Base-by-base conservation (phyloP, 1,284 basidiomycete genomes). In the Amylostereum areolatum region DNA sequence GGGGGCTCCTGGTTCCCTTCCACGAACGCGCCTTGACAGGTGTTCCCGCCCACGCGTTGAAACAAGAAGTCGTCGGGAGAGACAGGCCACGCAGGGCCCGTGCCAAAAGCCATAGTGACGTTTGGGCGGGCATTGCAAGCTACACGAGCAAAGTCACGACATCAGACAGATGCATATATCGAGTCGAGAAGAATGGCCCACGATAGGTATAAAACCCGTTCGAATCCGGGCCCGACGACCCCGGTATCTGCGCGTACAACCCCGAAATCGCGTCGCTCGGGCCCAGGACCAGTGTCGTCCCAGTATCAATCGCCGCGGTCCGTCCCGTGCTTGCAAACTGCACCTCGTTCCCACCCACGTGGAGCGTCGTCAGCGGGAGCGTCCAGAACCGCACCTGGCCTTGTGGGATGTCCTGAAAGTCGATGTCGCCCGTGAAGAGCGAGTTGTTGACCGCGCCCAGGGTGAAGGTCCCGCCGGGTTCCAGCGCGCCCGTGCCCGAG, bases 231-330 rank as follows among this genome's bases (percentile, higher is more conserved):
- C 78, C 62, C 40, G 66, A 57, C 0, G 89, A 74, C 35, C 80
- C 82, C 0, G 85, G 80, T 48, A 99, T 92, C 53, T 86, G 79
- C 1, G 75, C 72, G 62, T 85, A 98, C 45, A 99, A 74, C 11
- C 69, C 65, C 0, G 74, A 60, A 30, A 95, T 81, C 40, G 73
- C 70, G 8, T 64, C 57, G 1, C 78, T 18, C 0, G 96, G 94
- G 0, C 87, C 92, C 10, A 89, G 93, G 48, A 98, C 79, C 32
- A 97, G 80, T 0, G 95, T 97, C 1, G 94, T 97, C 51, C 94
- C 94, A 0, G 89, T 92, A 62, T 89, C 86, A 49, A 89, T 89
- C 4, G 84, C 86, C 12, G 83, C 77, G 0, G 79, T 70, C 45
- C 58, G 40, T 56, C 61, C 61, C 3, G 76, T 78, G 0, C 74